Conservation (phyloP, 2,329 filamentous ascomycete genomes). For the Parafenestella ontariensis region DNA sequence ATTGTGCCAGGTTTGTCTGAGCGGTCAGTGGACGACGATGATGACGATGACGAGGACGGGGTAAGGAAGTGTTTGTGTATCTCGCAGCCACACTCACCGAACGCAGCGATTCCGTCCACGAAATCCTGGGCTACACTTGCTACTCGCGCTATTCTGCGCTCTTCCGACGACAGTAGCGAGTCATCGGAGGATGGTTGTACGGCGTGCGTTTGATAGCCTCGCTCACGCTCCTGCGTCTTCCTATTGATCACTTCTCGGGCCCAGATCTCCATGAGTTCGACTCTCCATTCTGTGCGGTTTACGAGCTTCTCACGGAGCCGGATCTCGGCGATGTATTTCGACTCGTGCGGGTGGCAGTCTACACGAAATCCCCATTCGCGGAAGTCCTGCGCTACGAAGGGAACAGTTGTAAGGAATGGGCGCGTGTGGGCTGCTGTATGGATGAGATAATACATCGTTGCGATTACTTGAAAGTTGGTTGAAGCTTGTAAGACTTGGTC, state of each 20-base stretch:
- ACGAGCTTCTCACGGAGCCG: conserved; percentile 10
- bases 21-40: not conserved
- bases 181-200: not conserved
- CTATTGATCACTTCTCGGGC: conserved; percentile 16
- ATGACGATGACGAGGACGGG: not conserved
- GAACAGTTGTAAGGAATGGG: conserved; percentile 19
- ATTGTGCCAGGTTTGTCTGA: not conserved
- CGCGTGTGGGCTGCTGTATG: conserved; percentile 6
- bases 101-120: conserved; percentile 9
- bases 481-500: not conserved
- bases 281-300: conserved; percentile 8
- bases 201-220: not conserved
- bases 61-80: not conserved
- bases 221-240: conserved; percentile 7
- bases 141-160: conserved; percentile 2
- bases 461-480: not conserved
- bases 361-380: conserved; percentile 21
- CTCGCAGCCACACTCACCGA: conserved; percentile 8
- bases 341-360: conserved; percentile 12
- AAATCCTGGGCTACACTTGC: conserved; percentile 19
- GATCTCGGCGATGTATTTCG: conserved; percentile 22
- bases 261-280: conserved; percentile 26
- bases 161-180: not conserved
- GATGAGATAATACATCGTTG: conserved; percentile 20
- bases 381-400: conserved; percentile 27